These are phyloP conservation scores for Bipolaris gigantea DNA, from an alignment of 2,329 filamentous ascomycete genomes.

Conservation along the genomic window DNA sequence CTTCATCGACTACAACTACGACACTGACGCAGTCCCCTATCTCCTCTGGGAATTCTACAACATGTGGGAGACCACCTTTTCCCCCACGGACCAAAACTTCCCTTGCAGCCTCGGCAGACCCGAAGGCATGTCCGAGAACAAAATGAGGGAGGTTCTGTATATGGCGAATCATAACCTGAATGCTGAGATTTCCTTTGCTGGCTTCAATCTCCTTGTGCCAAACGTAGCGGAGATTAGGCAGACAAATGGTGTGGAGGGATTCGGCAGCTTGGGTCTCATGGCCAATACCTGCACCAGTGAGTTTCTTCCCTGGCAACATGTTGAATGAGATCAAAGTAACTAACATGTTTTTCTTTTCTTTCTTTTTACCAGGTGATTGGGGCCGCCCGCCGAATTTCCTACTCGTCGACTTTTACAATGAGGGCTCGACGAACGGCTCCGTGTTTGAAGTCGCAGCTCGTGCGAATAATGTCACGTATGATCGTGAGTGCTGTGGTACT, in stretches of 20 bases:
- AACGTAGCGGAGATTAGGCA: constrained; percentile 40
- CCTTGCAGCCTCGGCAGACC: constrained; percentile 80
- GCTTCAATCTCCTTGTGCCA: constrained; percentile 39
- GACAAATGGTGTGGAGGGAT: constrained; percentile 41
- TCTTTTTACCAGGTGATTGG: constrained; percentile 35
- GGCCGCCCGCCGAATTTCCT: constrained; percentile 47
- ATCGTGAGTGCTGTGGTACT: constrained; percentile 59
- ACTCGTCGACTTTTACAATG: constrained; percentile 48
- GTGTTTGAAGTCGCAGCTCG: constrained; percentile 47
- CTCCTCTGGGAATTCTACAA: constrained; percentile 87
- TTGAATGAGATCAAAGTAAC: neutral
- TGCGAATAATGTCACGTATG: constrained; percentile 74
- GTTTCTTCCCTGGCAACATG: constrained; percentile 8
- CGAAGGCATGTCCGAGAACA: constrained; percentile 60
- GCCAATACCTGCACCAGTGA: constrained; percentile 39
- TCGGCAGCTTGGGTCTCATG: constrained; percentile 41
- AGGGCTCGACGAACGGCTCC: constrained; percentile 40
- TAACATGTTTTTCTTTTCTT: neutral
- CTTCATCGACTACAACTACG: constrained; percentile 57
- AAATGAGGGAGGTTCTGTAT: constrained; percentile 66
- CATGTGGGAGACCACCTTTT: constrained; percentile 91
- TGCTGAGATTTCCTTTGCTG: constrained; percentile 58
- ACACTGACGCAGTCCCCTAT: constrained; percentile 79
- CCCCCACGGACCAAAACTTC: constrained; percentile 68
- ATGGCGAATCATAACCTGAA: constrained; percentile 94